A percentile compares a stretch with the other conserved stretches of the same genome.
phyloP scores from a whole-genome alignment of 1,139 yeast genomes.

The Trichomonascaceae sp. region DNA sequence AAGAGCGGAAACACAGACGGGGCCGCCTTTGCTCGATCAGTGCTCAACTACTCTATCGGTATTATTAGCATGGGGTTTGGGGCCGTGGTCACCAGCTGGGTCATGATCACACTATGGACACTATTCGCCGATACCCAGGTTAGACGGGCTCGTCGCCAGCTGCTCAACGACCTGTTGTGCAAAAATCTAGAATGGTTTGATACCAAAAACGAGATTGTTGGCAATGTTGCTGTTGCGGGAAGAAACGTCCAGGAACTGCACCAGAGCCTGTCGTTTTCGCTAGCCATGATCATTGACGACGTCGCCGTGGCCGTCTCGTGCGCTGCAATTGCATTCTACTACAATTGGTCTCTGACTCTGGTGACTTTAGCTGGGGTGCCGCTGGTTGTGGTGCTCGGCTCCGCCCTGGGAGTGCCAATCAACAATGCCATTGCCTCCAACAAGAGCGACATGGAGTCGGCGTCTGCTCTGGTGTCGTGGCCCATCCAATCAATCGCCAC shows the following conservation, averaged over 20 bases:
- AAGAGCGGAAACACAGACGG: slow-evolving; percentile 19
- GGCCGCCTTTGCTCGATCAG: slow-evolving; percentile 30
- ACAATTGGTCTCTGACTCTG: slow-evolving; percentile 76
- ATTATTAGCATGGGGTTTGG: slow-evolving; percentile 47
- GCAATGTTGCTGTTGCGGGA: slow-evolving; percentile 2
- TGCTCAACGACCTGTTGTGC: slow-evolving; percentile 25
- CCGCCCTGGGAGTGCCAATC: slow-evolving; percentile 39
- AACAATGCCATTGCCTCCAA: slow-evolving; percentile 41
- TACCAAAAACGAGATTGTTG: slow-evolving; percentile 3
- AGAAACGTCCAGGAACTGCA: slow-evolving; percentile 71
- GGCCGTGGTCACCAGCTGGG: slow-evolving; percentile 39
- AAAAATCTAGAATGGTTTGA: slow-evolving; percentile 39
- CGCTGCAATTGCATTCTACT: slow-evolving; percentile 53
- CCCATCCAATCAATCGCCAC: slow-evolving; percentile 44
- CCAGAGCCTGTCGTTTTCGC: slow-evolving; percentile 52
- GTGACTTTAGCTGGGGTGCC: slow-evolving; percentile 66
- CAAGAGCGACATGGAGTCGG: slow-evolving; percentile 40
- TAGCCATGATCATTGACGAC: slow-evolving; percentile 45
- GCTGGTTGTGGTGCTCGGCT: slow-evolving; percentile 38
- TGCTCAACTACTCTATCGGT: slow-evolving; percentile 38
- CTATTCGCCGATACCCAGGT: slow-evolving; percentile 63
- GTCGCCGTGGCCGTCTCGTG: slow-evolving; percentile 41
- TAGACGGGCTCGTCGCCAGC: slow-evolving; percentile 35
- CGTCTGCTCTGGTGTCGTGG: slow-evolving; percentile 62
- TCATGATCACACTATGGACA: slow-evolving; percentile 51